Evolutionary conservation across 1,284 basidiomycete genomes (phyloP).

Genomic region (Ceratobasidium sp.): DNA sequence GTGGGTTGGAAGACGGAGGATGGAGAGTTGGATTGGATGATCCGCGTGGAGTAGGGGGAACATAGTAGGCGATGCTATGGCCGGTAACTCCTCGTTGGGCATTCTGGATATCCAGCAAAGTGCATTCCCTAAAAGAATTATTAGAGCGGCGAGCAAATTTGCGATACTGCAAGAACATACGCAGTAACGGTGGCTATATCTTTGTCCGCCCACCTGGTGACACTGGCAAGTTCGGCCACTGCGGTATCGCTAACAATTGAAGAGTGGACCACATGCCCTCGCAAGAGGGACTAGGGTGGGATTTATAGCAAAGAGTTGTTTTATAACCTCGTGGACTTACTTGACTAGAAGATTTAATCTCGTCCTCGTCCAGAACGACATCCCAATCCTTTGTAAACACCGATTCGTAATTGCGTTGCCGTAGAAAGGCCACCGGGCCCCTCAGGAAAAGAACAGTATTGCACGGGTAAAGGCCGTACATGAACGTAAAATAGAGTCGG

Average conservation of each 20-base stretch:
- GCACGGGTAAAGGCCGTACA: slow-evolving; percentile 91
- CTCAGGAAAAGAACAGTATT: slow-evolving; percentile 84
- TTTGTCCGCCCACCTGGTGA: slow-evolving; percentile 76
- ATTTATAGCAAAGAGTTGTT: slow-evolving; percentile 45
- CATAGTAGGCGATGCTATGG: slow-evolving; percentile 39
- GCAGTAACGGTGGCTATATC: slow-evolving; percentile 76
- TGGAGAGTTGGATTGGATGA: slow-evolving; percentile 13
- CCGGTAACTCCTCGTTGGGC: slow-evolving; percentile 49
- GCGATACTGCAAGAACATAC: not conserved
- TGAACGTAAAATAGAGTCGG: slow-evolving; percentile 73
- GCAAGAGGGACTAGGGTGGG: slow-evolving; percentile 70
- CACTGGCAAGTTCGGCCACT: slow-evolving; percentile 72
- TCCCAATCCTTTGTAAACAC: slow-evolving; percentile 76
- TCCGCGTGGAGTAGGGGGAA: slow-evolving; percentile 33
- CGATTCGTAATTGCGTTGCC: slow-evolving; percentile 64
- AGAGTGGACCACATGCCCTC: slow-evolving; percentile 81
- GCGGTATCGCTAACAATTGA: slow-evolving; percentile 77
- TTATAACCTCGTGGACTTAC: slow-evolving; percentile 63
- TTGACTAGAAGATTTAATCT: slow-evolving; percentile 71
- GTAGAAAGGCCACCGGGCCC: slow-evolving; percentile 74
- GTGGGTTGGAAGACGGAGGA: slow-evolving; percentile 35
- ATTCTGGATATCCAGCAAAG: slow-evolving; percentile 76
- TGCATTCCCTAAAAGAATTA: slow-evolving; percentile 64
- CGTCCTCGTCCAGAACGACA: slow-evolving; percentile 75
- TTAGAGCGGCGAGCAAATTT: not conserved